Evolutionary conservation across 2,329 filamentous ascomycete genomes (phyloP).

Genomic region (Thermothelomyces thermophilus): DNA sequence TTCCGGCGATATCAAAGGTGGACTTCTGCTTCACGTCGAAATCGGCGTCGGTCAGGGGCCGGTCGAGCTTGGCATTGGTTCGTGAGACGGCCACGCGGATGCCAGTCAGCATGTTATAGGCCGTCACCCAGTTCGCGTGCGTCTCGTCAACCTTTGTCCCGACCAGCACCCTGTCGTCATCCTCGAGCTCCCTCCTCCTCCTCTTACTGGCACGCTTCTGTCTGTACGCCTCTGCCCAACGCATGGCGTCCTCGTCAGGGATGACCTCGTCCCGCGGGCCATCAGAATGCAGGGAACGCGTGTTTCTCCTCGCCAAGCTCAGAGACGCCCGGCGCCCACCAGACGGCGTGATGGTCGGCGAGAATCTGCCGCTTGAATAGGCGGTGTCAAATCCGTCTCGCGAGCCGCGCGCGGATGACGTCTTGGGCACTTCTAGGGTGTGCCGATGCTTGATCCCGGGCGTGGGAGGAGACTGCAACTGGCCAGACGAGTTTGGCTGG

Average conservation of each 20-base stretch:
- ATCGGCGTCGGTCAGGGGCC: slow-evolving; percentile 81
- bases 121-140: slow-evolving; percentile 94
- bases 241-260: slow-evolving; percentile 81
- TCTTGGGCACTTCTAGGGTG: slow-evolving; percentile 79
- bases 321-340: slow-evolving; percentile 72
- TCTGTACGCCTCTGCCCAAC: slow-evolving; percentile 88
- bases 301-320: slow-evolving; percentile 71
- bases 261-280: slow-evolving; percentile 73
- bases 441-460: slow-evolving; percentile 70
- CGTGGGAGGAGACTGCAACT: slow-evolving; percentile 43
- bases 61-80: slow-evolving; percentile 93
- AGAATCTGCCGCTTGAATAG: slow-evolving; percentile 73
- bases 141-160: slow-evolving; percentile 97
- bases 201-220: slow-evolving; percentile 87
- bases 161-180: slow-evolving; percentile 90
- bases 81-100: slow-evolving; percentile 95
- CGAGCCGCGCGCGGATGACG: slow-evolving; percentile 58
- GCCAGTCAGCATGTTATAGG: slow-evolving; percentile 99
- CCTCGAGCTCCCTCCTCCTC: slow-evolving; percentile 74
- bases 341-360: slow-evolving; percentile 52
- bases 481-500: slow-evolving; percentile 41
- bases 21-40: slow-evolving; percentile 95
- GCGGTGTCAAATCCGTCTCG: slow-evolving; percentile 63
- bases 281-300: slow-evolving; percentile 80
- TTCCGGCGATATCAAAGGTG: slow-evolving; percentile 96